phyloP scores from a whole-genome alignment of 2,329 filamentous ascomycete genomes.

The Sphaceloma murrayae region DNA sequence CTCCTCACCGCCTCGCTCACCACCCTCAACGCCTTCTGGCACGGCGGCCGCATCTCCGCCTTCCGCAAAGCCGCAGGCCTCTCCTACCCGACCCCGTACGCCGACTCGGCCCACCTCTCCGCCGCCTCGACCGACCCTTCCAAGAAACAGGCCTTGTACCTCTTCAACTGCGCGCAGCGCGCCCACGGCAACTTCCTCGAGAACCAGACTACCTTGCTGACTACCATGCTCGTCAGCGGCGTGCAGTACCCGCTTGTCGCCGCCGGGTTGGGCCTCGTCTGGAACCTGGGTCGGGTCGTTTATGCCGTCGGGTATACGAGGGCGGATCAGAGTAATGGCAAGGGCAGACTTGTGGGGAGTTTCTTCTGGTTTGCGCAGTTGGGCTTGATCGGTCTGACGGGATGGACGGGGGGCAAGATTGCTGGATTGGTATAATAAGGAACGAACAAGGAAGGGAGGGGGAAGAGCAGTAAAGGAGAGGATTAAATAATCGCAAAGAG shows the following conservation, averaged over 20 bases:
- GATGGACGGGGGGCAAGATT: constrained; percentile 26
- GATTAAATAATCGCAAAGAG: too few species aligned
- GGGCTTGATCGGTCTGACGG: constrained; percentile 26
- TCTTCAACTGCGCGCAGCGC: constrained; percentile 46
- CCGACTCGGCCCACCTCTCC: constrained; percentile 45
- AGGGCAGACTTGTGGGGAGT: constrained; percentile 35
- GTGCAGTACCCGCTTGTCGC: constrained; percentile 43
- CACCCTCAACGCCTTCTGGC: constrained; percentile 45
- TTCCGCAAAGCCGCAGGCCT: constrained; percentile 46
- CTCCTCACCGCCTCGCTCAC: constrained; percentile 45
- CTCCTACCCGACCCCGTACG: constrained; percentile 51
- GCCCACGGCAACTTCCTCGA: constrained; percentile 50
- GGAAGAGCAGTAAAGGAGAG: too few species aligned
- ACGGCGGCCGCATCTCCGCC: constrained; percentile 37
- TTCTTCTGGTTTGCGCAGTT: constrained; percentile 27
- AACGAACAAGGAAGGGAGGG: not conserved
- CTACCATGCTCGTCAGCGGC: constrained; percentile 45
- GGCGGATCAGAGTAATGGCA: constrained; percentile 31
- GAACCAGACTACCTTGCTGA: constrained; percentile 44
- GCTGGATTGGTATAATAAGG: constrained; percentile 13
- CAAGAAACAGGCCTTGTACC: constrained; percentile 35
- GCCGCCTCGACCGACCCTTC: constrained; percentile 30
- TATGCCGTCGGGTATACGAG: constrained; percentile 42
- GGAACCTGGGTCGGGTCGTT: constrained; percentile 42
- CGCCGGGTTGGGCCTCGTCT: constrained; percentile 38